Base-by-base conservation (phyloP, 805 yeast genomes). In the Nakazawaea ishiwadae region DNA sequence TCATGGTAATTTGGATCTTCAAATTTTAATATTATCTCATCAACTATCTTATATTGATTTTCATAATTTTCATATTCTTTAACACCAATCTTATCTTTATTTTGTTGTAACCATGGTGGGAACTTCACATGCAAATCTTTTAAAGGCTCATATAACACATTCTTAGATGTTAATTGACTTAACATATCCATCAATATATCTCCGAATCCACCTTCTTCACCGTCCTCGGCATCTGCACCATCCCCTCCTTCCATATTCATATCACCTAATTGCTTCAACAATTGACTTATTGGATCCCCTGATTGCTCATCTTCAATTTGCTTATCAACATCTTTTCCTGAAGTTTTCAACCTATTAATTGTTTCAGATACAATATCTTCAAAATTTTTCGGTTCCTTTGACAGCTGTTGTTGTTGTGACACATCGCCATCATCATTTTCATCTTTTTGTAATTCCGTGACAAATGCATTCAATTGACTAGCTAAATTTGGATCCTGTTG, bases 81-180 rank as follows among this genome's bases (percentile, higher is more conserved):
- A 2, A 58, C 64, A 6, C 68, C 42, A 19, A 79, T 56, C 28
- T 54, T 51, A 7, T 66, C 71, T 39, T 66, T 65, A 48, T 84
- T 71, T 36, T 73, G 75, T 34, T 64, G 61, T 47, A 91, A 68
- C 81, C 86, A 91, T 20, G 60, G 71, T 2, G 88, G 85, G 57
- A 80, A 87, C 55, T 85, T 86, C 10, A 67, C 63, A 48, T 81
- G 77, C 57, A 90, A 70, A 46, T 88, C 96, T 53, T 81, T 84
- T 63, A 91, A 72, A 2, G 98, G 96, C 51, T 84, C 95, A 55
- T 86, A 90, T 29, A 91, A 69, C 16, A 90, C 84, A 44, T 82
- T 90, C 55, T 89, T 91, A 4, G 93, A 78, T 6, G 93, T 77
- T 58, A 91, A 71, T 56, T 89, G 91, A 47, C 79, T 81, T 52